Percentiles rank a stretch among this genome's conserved stretches.
Conservation (phyloP, 148 eudicot species). For the Vaccinium vitisidaea region DNA sequence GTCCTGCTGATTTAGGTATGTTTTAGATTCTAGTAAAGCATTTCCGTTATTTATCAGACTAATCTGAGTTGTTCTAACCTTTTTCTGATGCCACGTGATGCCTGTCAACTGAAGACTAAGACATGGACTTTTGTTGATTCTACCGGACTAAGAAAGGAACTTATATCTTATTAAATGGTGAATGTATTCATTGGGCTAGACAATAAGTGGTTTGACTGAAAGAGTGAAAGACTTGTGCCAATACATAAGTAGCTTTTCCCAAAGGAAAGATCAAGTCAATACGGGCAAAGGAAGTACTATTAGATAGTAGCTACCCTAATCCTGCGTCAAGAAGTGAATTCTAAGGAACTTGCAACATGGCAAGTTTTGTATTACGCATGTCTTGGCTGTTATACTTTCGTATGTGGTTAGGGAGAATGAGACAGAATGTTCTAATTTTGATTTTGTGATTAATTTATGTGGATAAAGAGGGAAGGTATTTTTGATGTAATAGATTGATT, state of each 20-base stretch:
- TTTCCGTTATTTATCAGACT: neutral
- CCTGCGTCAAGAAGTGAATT: slow-evolving; percentile 13
- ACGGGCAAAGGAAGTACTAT: neutral
- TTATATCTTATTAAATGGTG: slow-evolving; percentile 9
- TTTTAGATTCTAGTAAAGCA: neutral
- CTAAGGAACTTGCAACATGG: neutral
- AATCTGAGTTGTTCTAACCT: neutral
- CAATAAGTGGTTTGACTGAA: neutral
- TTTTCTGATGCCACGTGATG: too few species aligned
- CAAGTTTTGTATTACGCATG: neutral
- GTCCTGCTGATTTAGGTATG: slow-evolving; percentile 91
- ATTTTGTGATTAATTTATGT: neutral
- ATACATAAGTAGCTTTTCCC: neutral
- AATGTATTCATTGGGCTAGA: neutral
- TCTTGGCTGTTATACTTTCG: neutral
- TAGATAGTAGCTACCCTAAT: neutral
- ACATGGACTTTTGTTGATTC: neutral
- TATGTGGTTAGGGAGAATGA: neutral
- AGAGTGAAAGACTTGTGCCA: neutral
- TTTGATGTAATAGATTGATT: neutral
- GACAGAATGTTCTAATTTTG: neutral
- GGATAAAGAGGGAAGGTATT: neutral
- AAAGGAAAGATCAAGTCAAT: neutral
- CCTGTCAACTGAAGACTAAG: neutral
- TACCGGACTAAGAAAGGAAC: neutral